Percentiles rank a stretch among this genome's conserved stretches.
These are phyloP conservation scores for Luffa acutangula DNA, from an alignment of 306 rosid species.

Conservation along the genomic window DNA sequence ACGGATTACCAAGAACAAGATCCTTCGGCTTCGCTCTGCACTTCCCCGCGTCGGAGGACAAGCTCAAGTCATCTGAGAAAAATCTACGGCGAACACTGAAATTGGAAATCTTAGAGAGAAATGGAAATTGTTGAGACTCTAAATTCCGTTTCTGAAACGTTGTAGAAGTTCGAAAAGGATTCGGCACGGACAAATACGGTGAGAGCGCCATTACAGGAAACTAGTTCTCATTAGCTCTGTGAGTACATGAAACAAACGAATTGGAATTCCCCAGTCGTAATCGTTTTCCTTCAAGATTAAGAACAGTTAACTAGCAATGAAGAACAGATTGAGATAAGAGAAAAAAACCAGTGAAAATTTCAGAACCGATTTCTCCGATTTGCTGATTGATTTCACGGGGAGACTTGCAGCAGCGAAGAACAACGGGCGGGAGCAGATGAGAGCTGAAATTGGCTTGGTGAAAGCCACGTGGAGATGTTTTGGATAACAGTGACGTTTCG, in stretches of 20 bases:
- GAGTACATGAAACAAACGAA: conserved; percentile 1
- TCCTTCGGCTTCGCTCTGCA: conserved; percentile 51
- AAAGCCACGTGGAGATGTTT: conserved; percentile 52
- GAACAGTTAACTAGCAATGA: background rate
- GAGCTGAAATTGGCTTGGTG: conserved; percentile 15
- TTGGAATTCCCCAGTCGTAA: background rate
- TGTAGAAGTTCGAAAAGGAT: conserved; percentile 30
- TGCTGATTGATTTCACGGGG: conserved; percentile 9
- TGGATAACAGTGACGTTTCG: conserved; percentile 39
- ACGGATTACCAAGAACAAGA: conserved; percentile 58
- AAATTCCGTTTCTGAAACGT: conserved; percentile 22
- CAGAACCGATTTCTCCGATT: background rate
- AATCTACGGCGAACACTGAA: conserved; percentile 17
- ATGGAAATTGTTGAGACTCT: conserved; percentile 19
- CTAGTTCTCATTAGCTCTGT: conserved; percentile 21
- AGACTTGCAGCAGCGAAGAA: conserved; percentile 12
- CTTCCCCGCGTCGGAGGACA: conserved; percentile 4
- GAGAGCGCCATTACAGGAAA: conserved; percentile 40
- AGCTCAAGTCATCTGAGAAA: conserved; percentile 13
- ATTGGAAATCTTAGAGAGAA: conserved; percentile 11
- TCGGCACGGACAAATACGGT: conserved; percentile 34
- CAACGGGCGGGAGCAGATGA: background rate
- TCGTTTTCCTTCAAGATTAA: background rate
- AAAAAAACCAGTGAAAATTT: background rate
- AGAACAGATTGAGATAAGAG: background rate